Percentiles rank a stretch among this genome's conserved stretches.
Conservation (phyloP, 164 flowering plant genomes). For the Kalanchoe fedtschenkoi region DNA sequence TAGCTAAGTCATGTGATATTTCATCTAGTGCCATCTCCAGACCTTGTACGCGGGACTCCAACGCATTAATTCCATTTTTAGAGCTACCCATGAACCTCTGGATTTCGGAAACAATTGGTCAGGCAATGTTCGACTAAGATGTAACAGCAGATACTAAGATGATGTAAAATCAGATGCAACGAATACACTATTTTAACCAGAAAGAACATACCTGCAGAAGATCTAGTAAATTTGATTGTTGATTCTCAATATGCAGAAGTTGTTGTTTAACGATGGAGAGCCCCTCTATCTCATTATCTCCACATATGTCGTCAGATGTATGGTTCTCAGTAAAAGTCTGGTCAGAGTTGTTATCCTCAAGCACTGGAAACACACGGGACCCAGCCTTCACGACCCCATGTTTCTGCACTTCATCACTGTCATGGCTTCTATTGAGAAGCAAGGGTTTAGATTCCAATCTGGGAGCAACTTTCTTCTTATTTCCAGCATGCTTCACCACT, state of each 20-base stretch:
- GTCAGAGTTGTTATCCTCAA: conserved; percentile 24
- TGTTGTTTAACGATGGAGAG: conserved; percentile 61
- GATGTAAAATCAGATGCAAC: not conserved
- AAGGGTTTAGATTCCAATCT: conserved; percentile 28
- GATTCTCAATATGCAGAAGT: conserved; percentile 80
- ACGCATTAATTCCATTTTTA: conserved; percentile 62
- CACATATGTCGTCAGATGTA: conserved; percentile 22
- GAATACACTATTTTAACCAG: not conserved
- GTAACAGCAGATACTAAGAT: not conserved
- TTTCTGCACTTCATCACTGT: conserved; percentile 27
- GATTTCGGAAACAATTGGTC: conserved; percentile 6
- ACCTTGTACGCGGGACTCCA: conserved; percentile 87
- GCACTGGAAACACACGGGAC: conserved; percentile 64
- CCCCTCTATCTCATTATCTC: conserved; percentile 48
- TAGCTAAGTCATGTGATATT: conserved; percentile 68
- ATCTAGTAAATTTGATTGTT: conserved; percentile 69
- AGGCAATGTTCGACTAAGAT: not conserved
- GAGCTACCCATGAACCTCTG: conserved; percentile 87
- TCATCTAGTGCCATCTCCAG: conserved; percentile 79
- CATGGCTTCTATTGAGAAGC: conserved; percentile 23
- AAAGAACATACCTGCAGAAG: conserved; percentile 60
- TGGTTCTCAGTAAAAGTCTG: conserved; percentile 21
- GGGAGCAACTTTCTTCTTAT: conserved; percentile 13
- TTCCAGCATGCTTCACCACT: conserved; percentile 14
- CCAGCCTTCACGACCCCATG: conserved; percentile 36